Percentiles rank a stretch among this genome's conserved stretches.
Evolutionary conservation across 176 grass and related monocot genomes (phyloP).

Genomic region (Phoenix roebelenii): DNA sequence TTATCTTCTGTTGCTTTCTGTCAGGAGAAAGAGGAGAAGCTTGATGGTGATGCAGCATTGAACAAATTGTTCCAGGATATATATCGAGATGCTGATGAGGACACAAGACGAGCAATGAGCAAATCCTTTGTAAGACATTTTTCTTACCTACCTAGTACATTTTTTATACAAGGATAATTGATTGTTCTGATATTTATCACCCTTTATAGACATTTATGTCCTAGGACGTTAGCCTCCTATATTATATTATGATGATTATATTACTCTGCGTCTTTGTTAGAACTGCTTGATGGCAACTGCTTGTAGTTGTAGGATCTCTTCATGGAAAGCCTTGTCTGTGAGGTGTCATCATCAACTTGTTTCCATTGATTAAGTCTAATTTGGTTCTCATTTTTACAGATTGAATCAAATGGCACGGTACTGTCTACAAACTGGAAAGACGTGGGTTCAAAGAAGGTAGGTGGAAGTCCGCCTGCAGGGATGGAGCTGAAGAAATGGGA

Average conservation of each 20-base stretch:
- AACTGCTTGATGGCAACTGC: background rate
- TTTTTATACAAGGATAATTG: no score
- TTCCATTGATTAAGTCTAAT: no score
- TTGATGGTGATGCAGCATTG: slow-evolving; percentile 39
- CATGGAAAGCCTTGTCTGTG: no score
- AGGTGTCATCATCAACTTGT: no score
- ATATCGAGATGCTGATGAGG: slow-evolving; percentile 40
- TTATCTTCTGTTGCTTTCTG: slow-evolving; percentile 5
- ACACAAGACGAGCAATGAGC: slow-evolving; percentile 40
- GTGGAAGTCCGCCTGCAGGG: slow-evolving; percentile 38
- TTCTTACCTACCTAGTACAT: background rate
- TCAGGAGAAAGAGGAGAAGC: slow-evolving; percentile 30
- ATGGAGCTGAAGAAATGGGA: slow-evolving; percentile 57
- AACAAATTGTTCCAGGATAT: slow-evolving; percentile 55
- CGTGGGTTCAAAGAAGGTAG: slow-evolving; percentile 35
- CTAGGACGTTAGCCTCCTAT: no score
- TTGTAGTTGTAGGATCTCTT: no score
- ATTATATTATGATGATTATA: background rate
- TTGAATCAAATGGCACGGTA: slow-evolving; percentile 43
- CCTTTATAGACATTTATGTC: no score
- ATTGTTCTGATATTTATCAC: no score
- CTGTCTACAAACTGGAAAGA: slow-evolving; percentile 51
- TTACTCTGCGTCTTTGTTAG: background rate
- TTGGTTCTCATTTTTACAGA: background rate
- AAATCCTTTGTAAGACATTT: slow-evolving; percentile 40